These are phyloP conservation scores for Apiospora marii DNA, from an alignment of 2,329 filamentous ascomycete species.

Conservation along the genomic window DNA sequence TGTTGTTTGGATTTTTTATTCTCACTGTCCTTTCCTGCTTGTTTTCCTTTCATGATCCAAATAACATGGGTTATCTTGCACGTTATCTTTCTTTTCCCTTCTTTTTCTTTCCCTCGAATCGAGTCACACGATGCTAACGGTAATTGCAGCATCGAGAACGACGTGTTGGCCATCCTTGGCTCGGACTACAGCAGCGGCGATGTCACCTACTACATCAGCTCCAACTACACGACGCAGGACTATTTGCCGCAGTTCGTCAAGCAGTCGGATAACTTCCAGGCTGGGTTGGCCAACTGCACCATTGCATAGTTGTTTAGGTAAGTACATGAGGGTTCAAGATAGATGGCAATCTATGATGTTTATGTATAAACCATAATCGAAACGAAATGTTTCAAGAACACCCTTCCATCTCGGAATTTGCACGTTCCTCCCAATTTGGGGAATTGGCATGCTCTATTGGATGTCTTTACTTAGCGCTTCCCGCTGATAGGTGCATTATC, in stretches of 20 bases:
- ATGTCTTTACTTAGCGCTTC: not conserved
- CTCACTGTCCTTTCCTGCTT: too few relatives aligned
- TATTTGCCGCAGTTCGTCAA: constrained; percentile 50
- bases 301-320: constrained; percentile 3
- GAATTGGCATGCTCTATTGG: not conserved
- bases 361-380: not conserved
- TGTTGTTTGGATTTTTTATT: not conserved
- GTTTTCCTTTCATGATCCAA: too few relatives aligned
- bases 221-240: constrained; percentile 49
- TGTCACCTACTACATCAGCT: constrained; percentile 49
- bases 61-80: too few relatives aligned
- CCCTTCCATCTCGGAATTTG: not conserved
- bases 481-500: constrained; percentile 1
- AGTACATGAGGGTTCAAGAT: not conserved
- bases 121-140: not conserved
- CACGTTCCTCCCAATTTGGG: not conserved
- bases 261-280: constrained; percentile 44
- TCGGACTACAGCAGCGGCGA: constrained; percentile 43
- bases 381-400: too few relatives aligned
- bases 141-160: constrained; percentile 45
- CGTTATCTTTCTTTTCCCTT: not conserved
- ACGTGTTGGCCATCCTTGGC: constrained; percentile 48
- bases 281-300: constrained; percentile 46
- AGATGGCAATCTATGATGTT: too few relatives aligned
- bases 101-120: not conserved